Base-by-base conservation (phyloP, 441 rosid species). In the Kokia cookei region DNA sequence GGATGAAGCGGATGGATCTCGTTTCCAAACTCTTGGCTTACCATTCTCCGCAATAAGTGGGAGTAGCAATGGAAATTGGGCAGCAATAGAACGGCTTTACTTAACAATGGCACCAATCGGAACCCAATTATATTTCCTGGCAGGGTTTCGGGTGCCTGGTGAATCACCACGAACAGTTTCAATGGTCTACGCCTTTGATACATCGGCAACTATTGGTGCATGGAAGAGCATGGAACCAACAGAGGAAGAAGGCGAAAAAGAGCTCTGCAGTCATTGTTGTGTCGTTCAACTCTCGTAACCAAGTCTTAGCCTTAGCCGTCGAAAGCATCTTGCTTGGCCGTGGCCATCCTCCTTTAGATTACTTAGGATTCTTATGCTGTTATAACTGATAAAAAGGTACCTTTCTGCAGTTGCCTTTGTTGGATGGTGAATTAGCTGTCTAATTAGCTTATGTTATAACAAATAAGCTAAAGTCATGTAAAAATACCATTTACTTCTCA, bases 241-340 rank as follows among this genome's bases (percentile, higher is more conserved):
- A 24, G 81, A 77, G 37, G 86, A 85, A 22, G 87, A 78, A 7
- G 85, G 77, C 2, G 86, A 83, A 78, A 88, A 85, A 63, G 86
- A 84, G 81, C 76, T 90, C 0, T 86, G 90, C 50, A 78, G 87
- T 78, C 94, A 86, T 57, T 88, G 90, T 35, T 85, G 89, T 69
- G 88, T 83, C 0, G 85, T 86, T 50, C 72, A 75, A 51, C 71
- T 75, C 54, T 50, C 73, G 8, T 76, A 22, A 78, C 10, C 47
- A 22, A 37, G 12, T 67, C 37, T 50, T 50, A 13, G 19, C 19
- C 55, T 50, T 9, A 8, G 29, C 58, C 17, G 29, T 15, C 4
- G 10, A 35, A 68, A 68, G 5, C 17, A 48, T 27, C 37, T 24
- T 29, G 14, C 47, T 37, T 7, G 48, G 13, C 29, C 32, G 10